These are phyloP conservation scores for Scleroderma citrinum DNA, from an alignment of 768 basidiomycete species.

Conservation along the genomic window DNA sequence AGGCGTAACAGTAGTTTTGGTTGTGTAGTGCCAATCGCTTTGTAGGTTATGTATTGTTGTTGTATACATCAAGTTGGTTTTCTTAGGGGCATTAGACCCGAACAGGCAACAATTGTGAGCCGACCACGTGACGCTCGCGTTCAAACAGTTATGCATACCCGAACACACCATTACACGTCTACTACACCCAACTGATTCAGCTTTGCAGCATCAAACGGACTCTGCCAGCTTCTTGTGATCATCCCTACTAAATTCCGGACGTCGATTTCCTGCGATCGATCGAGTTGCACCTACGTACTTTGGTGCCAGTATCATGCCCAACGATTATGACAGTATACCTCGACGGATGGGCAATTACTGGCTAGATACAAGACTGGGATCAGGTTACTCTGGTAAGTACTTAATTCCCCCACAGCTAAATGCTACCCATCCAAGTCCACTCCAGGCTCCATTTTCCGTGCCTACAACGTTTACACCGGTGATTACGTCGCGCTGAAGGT, in stretches of 20 bases:
- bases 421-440: conserved; percentile 2
- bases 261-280: not conserved
- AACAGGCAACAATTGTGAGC: not conserved
- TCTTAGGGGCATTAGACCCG: not conserved
- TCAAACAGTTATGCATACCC: not conserved
- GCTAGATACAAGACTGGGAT: conserved; percentile 54
- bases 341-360: conserved; percentile 53
- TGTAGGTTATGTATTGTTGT: no score
- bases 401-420: not conserved
- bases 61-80: no score
- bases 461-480: conserved; percentile 48
- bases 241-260: not conserved
- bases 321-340: conserved; percentile 20
- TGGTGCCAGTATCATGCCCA: conserved; percentile 9
- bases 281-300: not conserved
- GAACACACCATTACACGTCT: no score
- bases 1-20: conserved; percentile 14
- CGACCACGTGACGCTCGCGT: conserved; percentile 26
- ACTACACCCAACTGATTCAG: no score
- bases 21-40: no score
- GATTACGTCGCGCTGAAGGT: conserved; percentile 70
- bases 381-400: conserved; percentile 64
- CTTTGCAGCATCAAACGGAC: no score
- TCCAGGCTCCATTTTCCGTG: conserved; percentile 68
- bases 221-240: not conserved